Evolutionary conservation across 345 rosid genomes (phyloP).

Genomic region (Passiflora organensis): DNA sequence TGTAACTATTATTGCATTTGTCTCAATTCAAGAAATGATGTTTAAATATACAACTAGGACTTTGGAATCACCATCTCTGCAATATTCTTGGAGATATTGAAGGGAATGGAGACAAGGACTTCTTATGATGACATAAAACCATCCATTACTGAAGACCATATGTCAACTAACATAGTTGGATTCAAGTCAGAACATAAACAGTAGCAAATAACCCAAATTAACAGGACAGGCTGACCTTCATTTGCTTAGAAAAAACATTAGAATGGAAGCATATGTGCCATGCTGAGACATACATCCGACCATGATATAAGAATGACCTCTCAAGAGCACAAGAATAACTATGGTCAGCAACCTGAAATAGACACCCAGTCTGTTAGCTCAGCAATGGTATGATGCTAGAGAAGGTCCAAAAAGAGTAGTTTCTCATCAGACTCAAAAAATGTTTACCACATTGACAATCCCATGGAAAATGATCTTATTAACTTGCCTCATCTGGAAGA

Average conservation of each 20-base stretch:
- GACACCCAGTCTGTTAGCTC: conserved; percentile 12
- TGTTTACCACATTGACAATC: no score
- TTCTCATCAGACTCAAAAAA: background rate
- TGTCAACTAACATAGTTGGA: no score
- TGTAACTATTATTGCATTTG: no score
- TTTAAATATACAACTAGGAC: no score
- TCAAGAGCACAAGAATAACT: conserved; percentile 96
- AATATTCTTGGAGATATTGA: no score
- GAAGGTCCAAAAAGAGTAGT: background rate
- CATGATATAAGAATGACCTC: conserved; percentile 96
- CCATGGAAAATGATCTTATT: no score
- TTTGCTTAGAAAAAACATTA: conserved; percentile 95
- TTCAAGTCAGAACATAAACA: no score
- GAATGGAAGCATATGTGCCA: conserved; percentile 99
- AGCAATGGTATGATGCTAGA: conserved; percentile 4
- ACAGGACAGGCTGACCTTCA: conserved; percentile 62
- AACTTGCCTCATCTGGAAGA: conserved; percentile 77
- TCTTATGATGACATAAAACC: no score
- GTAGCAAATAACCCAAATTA: background rate
- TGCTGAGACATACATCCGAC: conserved; percentile 95
- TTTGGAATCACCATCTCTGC: no score
- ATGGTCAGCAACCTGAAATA: conserved; percentile 73
- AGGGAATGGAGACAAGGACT: no score
- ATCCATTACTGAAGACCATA: no score
- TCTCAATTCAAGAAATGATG: no score